Evolutionary conservation across 2,329 filamentous ascomycete genomes (phyloP).

Genomic region (Aspergillus brasiliensis): DNA sequence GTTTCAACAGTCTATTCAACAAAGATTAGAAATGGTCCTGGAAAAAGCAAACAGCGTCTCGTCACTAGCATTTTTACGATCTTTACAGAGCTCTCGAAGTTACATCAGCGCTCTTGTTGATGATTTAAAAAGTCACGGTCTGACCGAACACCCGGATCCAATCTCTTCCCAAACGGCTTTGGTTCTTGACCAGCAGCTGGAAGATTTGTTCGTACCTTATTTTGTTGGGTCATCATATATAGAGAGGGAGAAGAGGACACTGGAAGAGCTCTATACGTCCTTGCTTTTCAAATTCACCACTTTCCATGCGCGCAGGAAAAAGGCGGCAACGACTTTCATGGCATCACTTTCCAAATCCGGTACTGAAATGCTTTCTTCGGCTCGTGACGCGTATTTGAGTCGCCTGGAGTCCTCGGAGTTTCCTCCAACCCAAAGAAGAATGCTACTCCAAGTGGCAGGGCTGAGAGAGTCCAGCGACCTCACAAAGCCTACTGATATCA

Average conservation of each 20-base stretch:
- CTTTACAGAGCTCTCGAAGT: slow-evolving; percentile 83
- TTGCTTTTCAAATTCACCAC: slow-evolving; percentile 94
- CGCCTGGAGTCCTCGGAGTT: slow-evolving; percentile 86
- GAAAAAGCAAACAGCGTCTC: slow-evolving; percentile 93
- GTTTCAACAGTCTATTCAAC: slow-evolving; percentile 97
- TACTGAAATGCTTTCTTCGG: slow-evolving; percentile 82
- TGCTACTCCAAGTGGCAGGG: slow-evolving; percentile 87
- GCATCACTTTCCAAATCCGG: slow-evolving; percentile 87
- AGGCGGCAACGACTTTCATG: slow-evolving; percentile 88
- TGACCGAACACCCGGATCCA: slow-evolving; percentile 93
- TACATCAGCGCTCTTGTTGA: slow-evolving; percentile 89
- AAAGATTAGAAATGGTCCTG: slow-evolving; percentile 90
- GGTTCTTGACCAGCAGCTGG: slow-evolving; percentile 67
- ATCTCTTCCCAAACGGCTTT: slow-evolving; percentile 81
- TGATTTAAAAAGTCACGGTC: slow-evolving; percentile 87
- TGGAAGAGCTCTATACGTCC: slow-evolving; percentile 85
- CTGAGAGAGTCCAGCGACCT: slow-evolving; percentile 69
- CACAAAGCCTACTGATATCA: slow-evolving; percentile 76
- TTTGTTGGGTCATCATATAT: slow-evolving; percentile 67
- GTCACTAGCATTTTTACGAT: slow-evolving; percentile 85
- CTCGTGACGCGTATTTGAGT: slow-evolving; percentile 88
- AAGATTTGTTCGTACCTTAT: slow-evolving; percentile 68
- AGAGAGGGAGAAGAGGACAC: slow-evolving; percentile 64
- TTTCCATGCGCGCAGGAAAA: slow-evolving; percentile 80
- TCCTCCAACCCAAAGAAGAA: slow-evolving; percentile 82